Percentiles rank a stretch among this genome's conserved stretches.
Evolutionary conservation across 805 yeast genomes (phyloP).

Genomic region (Candida ipomoeae): DNA sequence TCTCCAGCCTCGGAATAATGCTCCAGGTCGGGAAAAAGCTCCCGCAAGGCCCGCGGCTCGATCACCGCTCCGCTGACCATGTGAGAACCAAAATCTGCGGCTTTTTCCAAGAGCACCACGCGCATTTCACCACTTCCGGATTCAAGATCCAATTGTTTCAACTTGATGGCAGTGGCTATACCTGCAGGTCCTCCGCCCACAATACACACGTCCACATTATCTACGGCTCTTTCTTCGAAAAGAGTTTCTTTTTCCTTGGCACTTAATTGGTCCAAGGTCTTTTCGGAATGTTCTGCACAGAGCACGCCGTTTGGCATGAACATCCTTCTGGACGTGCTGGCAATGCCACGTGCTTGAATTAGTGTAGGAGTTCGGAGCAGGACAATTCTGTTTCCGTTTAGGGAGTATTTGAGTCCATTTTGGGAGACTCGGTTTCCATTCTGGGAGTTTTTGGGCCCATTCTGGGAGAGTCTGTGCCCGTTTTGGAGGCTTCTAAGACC

Average conservation of each 20-base stretch:
- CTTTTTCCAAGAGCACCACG: conserved; percentile 88
- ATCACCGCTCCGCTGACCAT: conserved; percentile 90
- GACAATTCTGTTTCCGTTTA: not conserved
- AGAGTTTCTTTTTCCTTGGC: conserved; percentile 45
- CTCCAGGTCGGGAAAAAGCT: conserved; percentile 71
- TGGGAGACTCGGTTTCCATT: not conserved
- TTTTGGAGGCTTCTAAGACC: not conserved
- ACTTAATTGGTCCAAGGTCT: conserved; percentile 11
- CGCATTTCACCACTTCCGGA: conserved; percentile 64
- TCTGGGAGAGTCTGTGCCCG: not conserved
- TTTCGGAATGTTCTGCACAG: not conserved
- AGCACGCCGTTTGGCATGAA: not conserved
- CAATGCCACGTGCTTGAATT: not conserved
- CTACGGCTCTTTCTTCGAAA: conserved; percentile 69
- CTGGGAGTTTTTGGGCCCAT: not conserved
- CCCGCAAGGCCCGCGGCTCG: conserved; percentile 85
- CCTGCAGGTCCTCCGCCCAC: conserved; percentile 99
- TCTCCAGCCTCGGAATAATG: conserved; percentile 44
- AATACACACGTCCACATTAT: conserved; percentile 88
- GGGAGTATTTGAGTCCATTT: not conserved
- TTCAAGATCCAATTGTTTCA: conserved; percentile 78
- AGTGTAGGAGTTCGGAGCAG: not conserved
- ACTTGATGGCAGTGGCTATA: conserved; percentile 82
- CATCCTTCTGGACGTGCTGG: not conserved
- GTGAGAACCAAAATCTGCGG: conserved; percentile 90